phyloP scores from a whole-genome alignment of 352 stramenopile genomes.

The Pythium phragmiticola region DNA sequence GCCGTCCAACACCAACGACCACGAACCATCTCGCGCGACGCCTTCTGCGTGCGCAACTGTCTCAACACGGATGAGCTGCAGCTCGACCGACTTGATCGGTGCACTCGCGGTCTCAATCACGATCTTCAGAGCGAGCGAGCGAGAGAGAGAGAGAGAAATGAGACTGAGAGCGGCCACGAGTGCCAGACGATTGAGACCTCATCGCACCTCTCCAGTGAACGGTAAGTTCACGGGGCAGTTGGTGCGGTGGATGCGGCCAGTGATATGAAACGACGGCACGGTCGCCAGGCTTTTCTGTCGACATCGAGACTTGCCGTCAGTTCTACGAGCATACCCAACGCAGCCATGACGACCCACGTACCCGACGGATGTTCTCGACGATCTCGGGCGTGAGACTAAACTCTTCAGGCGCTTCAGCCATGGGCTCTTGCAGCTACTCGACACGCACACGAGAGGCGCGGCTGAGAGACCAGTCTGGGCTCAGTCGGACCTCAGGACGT shows the following conservation, averaged over 20 bases:
- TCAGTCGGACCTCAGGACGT: background rate
- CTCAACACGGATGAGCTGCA: constrained; percentile 91
- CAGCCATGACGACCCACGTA: constrained; percentile 17
- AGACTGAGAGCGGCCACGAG: no score
- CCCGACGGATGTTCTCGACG: constrained; percentile 77
- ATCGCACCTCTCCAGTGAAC: constrained; percentile 79
- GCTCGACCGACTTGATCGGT: constrained; percentile 85
- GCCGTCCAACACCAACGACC: constrained; percentile 26
- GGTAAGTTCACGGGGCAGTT: constrained; percentile 89
- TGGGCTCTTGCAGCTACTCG: constrained; percentile 45
- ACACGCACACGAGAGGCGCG: background rate
- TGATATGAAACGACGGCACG: constrained; percentile 80
- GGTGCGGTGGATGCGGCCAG: constrained; percentile 80
- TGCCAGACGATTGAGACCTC: background rate
- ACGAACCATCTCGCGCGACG: constrained; percentile 71
- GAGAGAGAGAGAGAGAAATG: no score
- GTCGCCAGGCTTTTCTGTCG: constrained; percentile 48
- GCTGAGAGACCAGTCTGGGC: no score
- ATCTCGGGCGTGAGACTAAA: constrained; percentile 86
- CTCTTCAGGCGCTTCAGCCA: constrained; percentile 60
- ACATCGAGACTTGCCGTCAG: background rate
- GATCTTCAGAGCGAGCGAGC: constrained; percentile 35
- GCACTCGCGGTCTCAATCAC: constrained; percentile 73
- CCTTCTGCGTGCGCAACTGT: constrained; percentile 77
- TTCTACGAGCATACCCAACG: background rate